Base-by-base conservation (phyloP, 2,329 filamentous ascomycete species). In the Cladosporium sp. region DNA sequence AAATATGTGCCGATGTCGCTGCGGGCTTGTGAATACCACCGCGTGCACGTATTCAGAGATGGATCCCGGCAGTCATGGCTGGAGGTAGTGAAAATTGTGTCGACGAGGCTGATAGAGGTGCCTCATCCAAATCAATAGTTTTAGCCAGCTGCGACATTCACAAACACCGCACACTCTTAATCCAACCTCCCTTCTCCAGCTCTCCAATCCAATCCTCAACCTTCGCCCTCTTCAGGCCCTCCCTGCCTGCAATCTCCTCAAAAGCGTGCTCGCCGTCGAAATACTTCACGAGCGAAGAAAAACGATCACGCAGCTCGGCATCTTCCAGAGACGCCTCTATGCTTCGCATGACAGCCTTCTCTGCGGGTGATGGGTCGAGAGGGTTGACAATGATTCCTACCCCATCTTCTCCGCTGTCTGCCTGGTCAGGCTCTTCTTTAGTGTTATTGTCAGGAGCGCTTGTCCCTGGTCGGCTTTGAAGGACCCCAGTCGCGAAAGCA, bases 231-330 rank as follows among this genome's bases (percentile, higher is more conserved):
- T 90, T 93, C 71, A 93, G 80, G 4, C 43, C 49, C 27, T 45
- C 41, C n/a, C 49, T 12, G 43, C 70, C 69, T 64, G 71, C 74
- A 57, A 99, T 86, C 60, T 91, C 84, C 71, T 99, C 93, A 53
- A 97, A 75, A 2, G 91, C 85, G 63, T 86, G 84, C 51, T 79
- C 80, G 1, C 93, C 93, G 66, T 97, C 91, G 60, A 97, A 89
- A 68, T 96, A 93, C 67, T 87, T 89, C 61, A 85, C 79, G 60
- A 96, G 83, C 39, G 79, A 74, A 2, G 82, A 80, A 86, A 90
- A 95, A 42, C 80, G 78, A 51, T 82, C 78, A 37, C 80, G 76
- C 12, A 88, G 68, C 52, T 83, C 80, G 13, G 74, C 72, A 55
- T 83, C 77, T 2, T 40, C 44, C 1, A 64, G 12, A 12, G 41